A percentile compares a stretch with the other conserved stretches of the same genome.
Evolutionary conservation across 306 rosid species (phyloP).

Genomic region (Quercus ilex): DNA sequence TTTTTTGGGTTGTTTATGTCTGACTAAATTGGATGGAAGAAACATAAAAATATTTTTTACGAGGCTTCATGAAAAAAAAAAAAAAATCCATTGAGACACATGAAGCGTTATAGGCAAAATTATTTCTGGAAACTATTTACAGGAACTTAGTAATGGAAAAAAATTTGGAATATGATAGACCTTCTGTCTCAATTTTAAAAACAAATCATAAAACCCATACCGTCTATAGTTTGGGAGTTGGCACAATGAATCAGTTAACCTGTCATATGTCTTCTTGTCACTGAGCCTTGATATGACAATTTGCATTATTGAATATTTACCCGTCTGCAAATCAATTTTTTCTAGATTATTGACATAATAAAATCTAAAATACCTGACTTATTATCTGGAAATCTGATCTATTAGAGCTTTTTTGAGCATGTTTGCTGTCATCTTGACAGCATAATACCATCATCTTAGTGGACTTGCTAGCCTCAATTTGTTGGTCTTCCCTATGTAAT

Average conservation of each 20-base stretch:
- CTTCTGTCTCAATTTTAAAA: not conserved
- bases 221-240: constrained; percentile 1
- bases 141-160: not conserved
- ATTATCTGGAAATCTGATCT: not conserved
- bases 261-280: not conserved
- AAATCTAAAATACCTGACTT: not conserved
- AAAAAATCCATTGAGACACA: too few relatives aligned
- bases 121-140: not conserved
- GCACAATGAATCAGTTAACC: not conserved
- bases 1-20: too few relatives aligned
- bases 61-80: too few relatives aligned
- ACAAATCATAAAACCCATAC: not conserved
- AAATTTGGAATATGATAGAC: not conserved
- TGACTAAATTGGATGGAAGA: not conserved
- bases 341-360: not conserved
- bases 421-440: not conserved
- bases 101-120: too few relatives aligned
- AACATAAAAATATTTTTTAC: not conserved
- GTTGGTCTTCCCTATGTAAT: not conserved
- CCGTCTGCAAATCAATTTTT: not conserved
- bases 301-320: not conserved
- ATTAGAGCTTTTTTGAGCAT: not conserved
- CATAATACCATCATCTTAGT: not conserved
- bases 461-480: not conserved
- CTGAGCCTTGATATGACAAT: not conserved